Conservation (phyloP, 139 green algal genomes). For the Chlamydomonas eustigma region DNA sequence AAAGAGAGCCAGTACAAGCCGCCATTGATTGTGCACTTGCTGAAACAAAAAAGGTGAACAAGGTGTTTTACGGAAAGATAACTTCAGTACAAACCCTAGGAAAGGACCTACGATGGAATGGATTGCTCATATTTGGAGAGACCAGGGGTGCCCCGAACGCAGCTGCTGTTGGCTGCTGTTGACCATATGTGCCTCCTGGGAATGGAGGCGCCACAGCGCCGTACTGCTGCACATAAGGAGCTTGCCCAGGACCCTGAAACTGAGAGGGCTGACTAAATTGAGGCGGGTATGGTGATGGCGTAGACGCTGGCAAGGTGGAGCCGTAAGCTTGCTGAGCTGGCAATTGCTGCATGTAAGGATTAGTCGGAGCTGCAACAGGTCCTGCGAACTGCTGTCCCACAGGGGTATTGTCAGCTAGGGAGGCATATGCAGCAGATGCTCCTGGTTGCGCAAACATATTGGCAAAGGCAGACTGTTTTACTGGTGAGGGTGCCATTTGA, state of each 20-base stretch:
- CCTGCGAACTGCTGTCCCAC: neutral
- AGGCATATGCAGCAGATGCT: neutral
- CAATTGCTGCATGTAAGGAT: neutral
- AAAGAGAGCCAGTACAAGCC: neutral
- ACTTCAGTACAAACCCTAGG: too few relatives aligned
- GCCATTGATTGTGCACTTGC: neutral
- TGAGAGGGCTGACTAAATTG: too few relatives aligned
- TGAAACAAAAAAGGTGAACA: too few relatives aligned
- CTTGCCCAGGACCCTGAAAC: neutral
- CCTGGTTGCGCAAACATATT: slow-evolving; percentile 9
- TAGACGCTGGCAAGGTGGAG: neutral
- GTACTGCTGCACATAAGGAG: neutral
- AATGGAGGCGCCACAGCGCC: neutral
- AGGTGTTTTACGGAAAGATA: too few relatives aligned
- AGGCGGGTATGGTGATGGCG: neutral
- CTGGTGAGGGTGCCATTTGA: too few relatives aligned
- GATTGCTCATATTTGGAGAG: neutral
- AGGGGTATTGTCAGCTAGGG: neutral
- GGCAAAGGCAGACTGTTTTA: slow-evolving; percentile 15
- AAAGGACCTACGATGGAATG: neutral
- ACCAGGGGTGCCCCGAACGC: neutral
- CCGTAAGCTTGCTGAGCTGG: slow-evolving; percentile 1
- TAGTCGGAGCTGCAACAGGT: neutral
- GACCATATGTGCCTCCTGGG: neutral
- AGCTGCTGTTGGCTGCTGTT: slow-evolving; percentile 5